Evolutionary conservation across 352 stramenopile species (phyloP), one percentile per base, ranked within the genome.

Genomic region (Aphanomyces astaci): DNA sequence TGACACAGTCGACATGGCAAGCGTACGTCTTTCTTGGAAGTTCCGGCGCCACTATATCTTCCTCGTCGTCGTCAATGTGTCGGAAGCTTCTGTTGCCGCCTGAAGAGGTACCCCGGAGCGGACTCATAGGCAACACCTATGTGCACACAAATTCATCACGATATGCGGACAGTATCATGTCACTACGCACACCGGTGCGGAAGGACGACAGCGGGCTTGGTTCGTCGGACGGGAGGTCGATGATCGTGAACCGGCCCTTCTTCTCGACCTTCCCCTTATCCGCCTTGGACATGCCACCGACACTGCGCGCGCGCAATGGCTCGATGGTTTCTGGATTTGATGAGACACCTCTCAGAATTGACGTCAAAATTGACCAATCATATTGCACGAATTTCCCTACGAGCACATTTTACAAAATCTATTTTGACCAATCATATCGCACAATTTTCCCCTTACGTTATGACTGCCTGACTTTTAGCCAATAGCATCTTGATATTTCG

Each of bases 161-260:
- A 7, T 7, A 43, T 43, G 7, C 7, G 7, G 36, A 43, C 36
- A 43, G 5, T 15, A 10, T 3, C 11, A 59, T 43, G 43, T 46
- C 7, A 1, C 19, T 11, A 60, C 51, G n/a, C 55, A 68, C 62
- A 27, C 36, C 19, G 15, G 36, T 43, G 13, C 27, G 15, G n/a
- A 68, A 59, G 24, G 36, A 25, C 5, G 56, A 15, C 1, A 24
- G 32, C 46, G 62, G 46, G 39, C 62, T 60, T 43, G 43, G 43
- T 28, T 53, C 46, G n/a, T 68, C 62, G 9, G 51, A 17, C 22
- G 62, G 62, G 28, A 68, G 39, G 24, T 68, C 62, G 39, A 68
- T 68, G 51, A 68, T 68, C 43, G 62, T 68, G 33, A 68, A 68
- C 51, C 62, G 19, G 3, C 62, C 62, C 51, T 68, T 68, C 62